phyloP scores from a whole-genome alignment of 192 early-diverging fungal genomes.

The Polychytrium aggregatum region DNA sequence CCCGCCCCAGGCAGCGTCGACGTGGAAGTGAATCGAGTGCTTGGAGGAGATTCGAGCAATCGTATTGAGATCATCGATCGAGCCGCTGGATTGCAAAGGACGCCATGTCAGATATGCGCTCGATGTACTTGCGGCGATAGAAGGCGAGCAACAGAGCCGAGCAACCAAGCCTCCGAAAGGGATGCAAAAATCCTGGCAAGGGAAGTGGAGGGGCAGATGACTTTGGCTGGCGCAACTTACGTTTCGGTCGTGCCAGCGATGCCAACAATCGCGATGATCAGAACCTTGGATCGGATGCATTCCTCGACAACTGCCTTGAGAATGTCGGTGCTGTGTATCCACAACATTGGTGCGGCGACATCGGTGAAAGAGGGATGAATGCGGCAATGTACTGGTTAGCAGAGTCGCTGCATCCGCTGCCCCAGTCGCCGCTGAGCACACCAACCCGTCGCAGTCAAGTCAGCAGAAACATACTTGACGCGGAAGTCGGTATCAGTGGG shows the following conservation, averaged over 20 bases:
- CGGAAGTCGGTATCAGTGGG: constrained; percentile 31
- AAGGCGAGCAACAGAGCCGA: too few species aligned
- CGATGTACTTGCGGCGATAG: too few species aligned
- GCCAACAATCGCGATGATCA: constrained; percentile 37
- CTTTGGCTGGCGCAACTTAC: too few species aligned
- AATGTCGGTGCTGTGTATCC: constrained; percentile 22
- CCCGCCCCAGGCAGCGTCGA: constrained; percentile 49
- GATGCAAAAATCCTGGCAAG: too few species aligned
- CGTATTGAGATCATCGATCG: constrained; percentile 28
- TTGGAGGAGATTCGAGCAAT: constrained; percentile 14
- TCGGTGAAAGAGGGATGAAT: too few species aligned
- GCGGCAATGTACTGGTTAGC: too few species aligned
- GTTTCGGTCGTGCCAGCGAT: constrained; percentile 46
- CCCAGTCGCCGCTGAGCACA: too few species aligned
- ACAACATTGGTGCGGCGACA: too few species aligned
- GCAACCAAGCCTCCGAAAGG: too few species aligned
- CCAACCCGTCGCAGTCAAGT: not conserved
- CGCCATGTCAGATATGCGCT: too few species aligned
- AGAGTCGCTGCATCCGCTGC: too few species aligned
- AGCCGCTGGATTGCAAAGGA: constrained; percentile 25
- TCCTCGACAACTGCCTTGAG: constrained; percentile 22
- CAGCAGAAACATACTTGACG: constrained; percentile 16
- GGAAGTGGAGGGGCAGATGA: too few species aligned
- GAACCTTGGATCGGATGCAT: constrained; percentile 13
- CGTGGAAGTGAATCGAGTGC: constrained; percentile 38